Evolutionary conservation across 352 stramenopile species (phyloP).

Genomic region (Phytophthora sansomeana): DNA sequence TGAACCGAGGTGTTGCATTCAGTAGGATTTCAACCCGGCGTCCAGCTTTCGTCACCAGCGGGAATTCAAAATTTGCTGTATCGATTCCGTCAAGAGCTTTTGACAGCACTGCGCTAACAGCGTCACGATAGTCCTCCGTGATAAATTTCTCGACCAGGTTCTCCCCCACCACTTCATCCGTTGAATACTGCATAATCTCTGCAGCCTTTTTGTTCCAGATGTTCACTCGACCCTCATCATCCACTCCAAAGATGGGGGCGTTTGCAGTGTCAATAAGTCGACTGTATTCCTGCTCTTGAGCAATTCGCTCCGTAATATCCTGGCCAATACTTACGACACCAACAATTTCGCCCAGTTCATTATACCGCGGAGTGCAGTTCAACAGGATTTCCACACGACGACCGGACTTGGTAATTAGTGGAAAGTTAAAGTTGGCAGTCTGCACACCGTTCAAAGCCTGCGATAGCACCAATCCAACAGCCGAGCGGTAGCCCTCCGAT

Average conservation of each 20-base stretch:
- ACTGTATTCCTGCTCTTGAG: conserved; percentile 90
- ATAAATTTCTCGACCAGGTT: conserved; percentile 94
- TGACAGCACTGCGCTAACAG: conserved; percentile 63
- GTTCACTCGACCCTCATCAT: conserved; percentile 81
- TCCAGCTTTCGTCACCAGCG: conserved; percentile 83
- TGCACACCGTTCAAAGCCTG: conserved; percentile 76
- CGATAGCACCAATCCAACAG: conserved; percentile 71
- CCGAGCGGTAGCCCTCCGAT: conserved; percentile 69
- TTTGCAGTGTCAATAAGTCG: conserved; percentile 92
- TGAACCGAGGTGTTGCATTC: conserved; percentile 87
- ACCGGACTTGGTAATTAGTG: conserved; percentile 78
- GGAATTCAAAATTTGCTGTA: conserved; percentile 89
- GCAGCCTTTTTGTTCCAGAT: conserved; percentile 94
- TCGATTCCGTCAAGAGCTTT: conserved; percentile 69
- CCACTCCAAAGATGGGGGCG: conserved; percentile 91
- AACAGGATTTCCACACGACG: conserved; percentile 81
- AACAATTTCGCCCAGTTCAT: conserved; percentile 78
- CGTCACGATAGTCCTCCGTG: conserved; percentile 73
- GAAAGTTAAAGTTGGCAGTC: conserved; percentile 88
- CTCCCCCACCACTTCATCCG: conserved; percentile 89
- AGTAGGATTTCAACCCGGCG: conserved; percentile 85
- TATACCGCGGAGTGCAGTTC: conserved; percentile 80
- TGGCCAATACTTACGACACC: conserved; percentile 88
- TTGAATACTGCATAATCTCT: conserved; percentile 91
- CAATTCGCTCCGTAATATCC: conserved; percentile 90